phyloP scores from a whole-genome alignment of 345 rosid genomes.

The Acer campestre region DNA sequence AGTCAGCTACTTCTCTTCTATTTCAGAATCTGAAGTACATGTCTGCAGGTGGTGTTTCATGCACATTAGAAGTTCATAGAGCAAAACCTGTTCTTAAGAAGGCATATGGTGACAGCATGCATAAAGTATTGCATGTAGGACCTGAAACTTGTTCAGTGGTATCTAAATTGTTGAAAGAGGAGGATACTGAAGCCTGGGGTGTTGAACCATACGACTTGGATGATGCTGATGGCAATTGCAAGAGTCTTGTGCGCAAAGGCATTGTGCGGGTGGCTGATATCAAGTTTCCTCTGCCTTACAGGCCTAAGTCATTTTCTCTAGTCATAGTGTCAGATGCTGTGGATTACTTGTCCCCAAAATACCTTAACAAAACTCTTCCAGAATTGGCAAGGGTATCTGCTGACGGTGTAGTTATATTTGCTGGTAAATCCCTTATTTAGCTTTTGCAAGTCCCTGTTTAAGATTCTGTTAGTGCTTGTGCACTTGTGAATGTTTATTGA shows the following conservation, averaged over 20 bases:
- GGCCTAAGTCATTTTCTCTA: slow-evolving; percentile 65
- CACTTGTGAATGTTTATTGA: not conserved
- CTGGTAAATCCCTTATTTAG: slow-evolving; percentile 46
- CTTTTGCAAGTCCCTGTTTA: not conserved
- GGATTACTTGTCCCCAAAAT: slow-evolving; percentile 74
- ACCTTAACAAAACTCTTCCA: slow-evolving; percentile 65
- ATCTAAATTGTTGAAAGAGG: slow-evolving; percentile 59
- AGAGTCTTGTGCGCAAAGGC: slow-evolving; percentile 55
- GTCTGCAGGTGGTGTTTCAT: slow-evolving; percentile 52
- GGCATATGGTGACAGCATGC: slow-evolving; percentile 71
- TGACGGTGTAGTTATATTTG: slow-evolving; percentile 55
- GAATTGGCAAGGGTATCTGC: slow-evolving; percentile 68
- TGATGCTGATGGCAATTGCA: slow-evolving; percentile 56
- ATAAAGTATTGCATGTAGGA: slow-evolving; percentile 63
- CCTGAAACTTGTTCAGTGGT: slow-evolving; percentile 72
- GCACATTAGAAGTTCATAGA: slow-evolving; percentile 59
- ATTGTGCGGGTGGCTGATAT: slow-evolving; percentile 61
- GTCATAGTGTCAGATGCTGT: slow-evolving; percentile 69
- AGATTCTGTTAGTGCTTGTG: not conserved
- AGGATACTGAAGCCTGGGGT: slow-evolving; percentile 61
- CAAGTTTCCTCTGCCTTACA: slow-evolving; percentile 66
- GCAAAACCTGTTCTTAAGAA: slow-evolving; percentile 60
- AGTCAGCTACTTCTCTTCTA: not conserved
- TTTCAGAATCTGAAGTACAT: slow-evolving; percentile 9
- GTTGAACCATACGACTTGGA: slow-evolving; percentile 79